Base-by-base conservation (phyloP, 2,329 filamentous ascomycete genomes). In the Huntiella savannae region DNA sequence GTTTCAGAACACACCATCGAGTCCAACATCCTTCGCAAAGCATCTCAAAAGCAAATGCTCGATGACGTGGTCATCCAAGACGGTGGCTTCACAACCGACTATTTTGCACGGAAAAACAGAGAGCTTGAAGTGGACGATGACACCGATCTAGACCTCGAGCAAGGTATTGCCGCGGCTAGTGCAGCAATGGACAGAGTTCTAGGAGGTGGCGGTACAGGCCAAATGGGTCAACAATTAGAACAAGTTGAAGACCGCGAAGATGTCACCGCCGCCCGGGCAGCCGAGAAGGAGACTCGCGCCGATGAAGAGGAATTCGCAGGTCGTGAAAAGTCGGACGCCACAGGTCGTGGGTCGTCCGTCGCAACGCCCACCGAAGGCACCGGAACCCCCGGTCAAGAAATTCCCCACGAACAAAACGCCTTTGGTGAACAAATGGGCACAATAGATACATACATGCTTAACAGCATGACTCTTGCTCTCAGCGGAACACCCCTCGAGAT, bases 21-120 rank as follows among this genome's bases (percentile, higher is more conserved):
- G 61, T 88, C 88, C 56, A 98, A 98, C 57, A 98, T 98, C 51
- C 67, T 98, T 35, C 83, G 88, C 52, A 96, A 96, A 58, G 86
- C 86, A 10, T 92, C 91, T 45, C 91, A 98, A 62, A 98, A 98
- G 65, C 83, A 92, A 55, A 86, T 98, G 75, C 72, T 98, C 0
- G 91, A 98, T 56, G 91, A 98, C 52, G 85, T 98, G 5, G 87
- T 98, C 48, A 98, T 98, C 54, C 92, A 98, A 58, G 91, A 96
- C 59, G 91, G 91, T 52, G 86, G 88, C 53, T 98, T 98, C 60
- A 98, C 88, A 0, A 98, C 91, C 0, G 91, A 98, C 56, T 87
- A 94, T 59, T 88, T 94, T 62, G 86, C 86, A 55, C 85, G 80
- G 55, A 74, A 77, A 50, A 69, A 68, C 0, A 45, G 39, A 6